phyloP scores from a whole-genome alignment of 345 rosid species.

The Reutealis trisperma region DNA sequence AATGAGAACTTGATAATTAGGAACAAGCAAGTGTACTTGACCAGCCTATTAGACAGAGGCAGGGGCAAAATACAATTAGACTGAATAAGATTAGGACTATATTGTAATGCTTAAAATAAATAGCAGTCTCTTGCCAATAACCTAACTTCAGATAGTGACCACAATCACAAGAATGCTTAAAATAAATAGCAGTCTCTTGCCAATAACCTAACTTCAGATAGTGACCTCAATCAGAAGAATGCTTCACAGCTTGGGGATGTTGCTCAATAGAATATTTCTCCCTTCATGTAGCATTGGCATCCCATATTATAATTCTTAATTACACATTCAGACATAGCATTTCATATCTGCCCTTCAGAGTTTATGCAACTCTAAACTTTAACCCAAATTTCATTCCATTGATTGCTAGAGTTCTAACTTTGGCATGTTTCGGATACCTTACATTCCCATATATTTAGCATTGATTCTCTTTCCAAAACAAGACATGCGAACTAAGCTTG shows the following conservation, averaged over 20 bases:
- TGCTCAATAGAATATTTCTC: background rate
- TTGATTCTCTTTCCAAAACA: background rate
- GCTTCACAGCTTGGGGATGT: no score
- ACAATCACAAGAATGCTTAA: background rate
- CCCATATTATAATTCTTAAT: background rate
- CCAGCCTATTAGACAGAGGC: background rate
- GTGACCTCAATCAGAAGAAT: background rate
- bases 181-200: background rate
- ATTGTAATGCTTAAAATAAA: background rate
- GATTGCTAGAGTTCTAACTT: background rate
- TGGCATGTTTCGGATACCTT: background rate
- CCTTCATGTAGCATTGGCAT: background rate
- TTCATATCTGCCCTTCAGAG: constrained; percentile 3
- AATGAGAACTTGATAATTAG: background rate
- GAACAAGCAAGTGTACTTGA: no score
- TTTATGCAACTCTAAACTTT: background rate
- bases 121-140: background rate
- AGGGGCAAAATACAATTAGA: background rate
- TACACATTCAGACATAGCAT: no score
- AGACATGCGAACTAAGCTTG: background rate
- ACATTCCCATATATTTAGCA: background rate
- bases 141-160: background rate
- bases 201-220: background rate
- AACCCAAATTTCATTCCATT: background rate
- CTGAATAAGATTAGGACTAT: background rate